Evolutionary conservation across 177 flowering plant genomes (phyloP), one percentile per base, ranked within the genome.

Genomic region (Vitis hybrid): DNA sequence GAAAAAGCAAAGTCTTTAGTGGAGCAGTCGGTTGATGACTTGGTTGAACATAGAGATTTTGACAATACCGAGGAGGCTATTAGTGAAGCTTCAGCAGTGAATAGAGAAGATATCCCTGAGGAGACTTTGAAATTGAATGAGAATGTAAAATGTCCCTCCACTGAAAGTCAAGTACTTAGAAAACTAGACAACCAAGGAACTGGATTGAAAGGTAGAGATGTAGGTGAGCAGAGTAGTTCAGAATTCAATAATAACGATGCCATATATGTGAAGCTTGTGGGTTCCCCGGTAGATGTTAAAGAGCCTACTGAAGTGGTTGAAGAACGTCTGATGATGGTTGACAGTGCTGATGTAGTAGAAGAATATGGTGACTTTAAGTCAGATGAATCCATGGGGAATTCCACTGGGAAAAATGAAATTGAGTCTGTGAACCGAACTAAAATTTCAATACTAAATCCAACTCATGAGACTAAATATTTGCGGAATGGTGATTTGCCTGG

Each of bases 11-110:
- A 63, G 58, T 1, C 15, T 4, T 19, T 13, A 11, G 44, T 18
- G 59, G 22, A 65, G 24, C 17, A 55, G 24, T 31, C 31, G 38
- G 54, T 17, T 65, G 17, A 50, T 20, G 56, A 66, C 31, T 33
- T 61, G 53, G 18, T 18, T 66, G 66, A 60, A 54, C 69, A 61
- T 12, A 19, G 11, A 33, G 65, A 62, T 58, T 24, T 19, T 63
- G 74, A 18, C 68, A 67, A 47, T 33, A 12, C 15, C 3, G 68
- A 57, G 1, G 76, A 66, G 55, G 55, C 47, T 15, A 22, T 15
- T 33, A 47, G 20, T 60, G 70, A 66, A 47, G 38, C 24, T 22
- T 57, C 13, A 7, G 68, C 22, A 60, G 82, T 2, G 18, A 60
- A 22, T 19, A 33, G 63, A 38, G 73, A 60, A 10, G 69, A 70